phyloP scores from a whole-genome alignment of 495 filamentous ascomycete species.

The Penicillium soppii region DNA sequence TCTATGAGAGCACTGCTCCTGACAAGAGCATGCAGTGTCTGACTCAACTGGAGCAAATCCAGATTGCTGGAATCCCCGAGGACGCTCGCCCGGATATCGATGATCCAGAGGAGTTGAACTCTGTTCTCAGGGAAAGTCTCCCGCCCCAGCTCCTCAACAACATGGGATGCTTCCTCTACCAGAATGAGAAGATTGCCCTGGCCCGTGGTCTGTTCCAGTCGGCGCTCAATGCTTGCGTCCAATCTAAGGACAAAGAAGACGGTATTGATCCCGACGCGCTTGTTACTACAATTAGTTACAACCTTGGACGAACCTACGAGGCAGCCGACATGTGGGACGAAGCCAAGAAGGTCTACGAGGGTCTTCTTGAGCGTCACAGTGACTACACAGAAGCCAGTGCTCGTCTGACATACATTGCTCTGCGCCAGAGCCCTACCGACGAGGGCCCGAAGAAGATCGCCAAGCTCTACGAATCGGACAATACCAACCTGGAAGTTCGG shows the following conservation, averaged over 20 bases:
- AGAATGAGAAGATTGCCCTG: constrained; percentile 73
- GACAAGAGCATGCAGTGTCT: constrained; percentile 92
- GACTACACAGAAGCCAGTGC: constrained; percentile 91
- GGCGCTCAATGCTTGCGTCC: constrained; percentile 81
- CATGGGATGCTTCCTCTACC: constrained; percentile 92
- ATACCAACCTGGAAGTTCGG: constrained; percentile 83
- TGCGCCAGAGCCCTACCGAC: constrained; percentile 78
- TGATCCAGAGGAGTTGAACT: constrained; percentile 56
- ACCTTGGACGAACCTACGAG: constrained; percentile 95
- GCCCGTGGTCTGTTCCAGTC: constrained; percentile 88
- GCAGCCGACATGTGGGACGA: constrained; percentile 75
- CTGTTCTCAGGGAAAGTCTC: constrained; percentile 66
- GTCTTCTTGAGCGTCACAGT: constrained; percentile 73
- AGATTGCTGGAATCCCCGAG: constrained; percentile 69
- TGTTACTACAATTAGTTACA: constrained; percentile 91
- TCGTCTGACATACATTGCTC: constrained; percentile 81
- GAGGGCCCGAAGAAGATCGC: constrained; percentile 82
- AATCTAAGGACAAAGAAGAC: constrained; percentile 57
- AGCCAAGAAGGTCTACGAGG: constrained; percentile 83
- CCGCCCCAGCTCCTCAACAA: constrained; percentile 94
- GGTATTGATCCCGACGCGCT: constrained; percentile 82
- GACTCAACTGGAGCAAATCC: constrained; percentile 83
- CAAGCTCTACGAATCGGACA: constrained; percentile 76
- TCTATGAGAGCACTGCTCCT: constrained; percentile 82
- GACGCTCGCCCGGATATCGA: constrained; percentile 68